phyloP scores from a whole-genome alignment of 176 grass and related monocot species.

The Hordeum vulgare region MorexV3_pseudomolecules_assembly NC_058522.1:26057105-26057604 shows the following conservation, averaged over 20 bases:
- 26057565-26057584: neutral
- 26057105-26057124: slow-evolving; percentile 12
- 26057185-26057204: slow-evolving; percentile 26
- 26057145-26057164: slow-evolving; percentile 10
- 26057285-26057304: slow-evolving; percentile 6
- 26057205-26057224: neutral
- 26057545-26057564: neutral
- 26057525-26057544: neutral
- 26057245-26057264: neutral
- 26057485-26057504: neutral
- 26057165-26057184: slow-evolving; percentile 13
- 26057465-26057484: neutral
- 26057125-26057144: neutral
- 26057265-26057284: neutral
- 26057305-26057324: neutral
- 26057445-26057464: slow-evolving; percentile 15
- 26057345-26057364: neutral
- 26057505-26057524: neutral
- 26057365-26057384: slow-evolving; percentile 20
- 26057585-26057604: neutral
- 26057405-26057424: neutral
- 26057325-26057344: neutral
- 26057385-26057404: neutral
- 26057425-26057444: slow-evolving; percentile 1
- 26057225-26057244: neutral